phyloP scores from a whole-genome alignment of 1,139 yeast genomes.

The Kodamaea suecica region DNA sequence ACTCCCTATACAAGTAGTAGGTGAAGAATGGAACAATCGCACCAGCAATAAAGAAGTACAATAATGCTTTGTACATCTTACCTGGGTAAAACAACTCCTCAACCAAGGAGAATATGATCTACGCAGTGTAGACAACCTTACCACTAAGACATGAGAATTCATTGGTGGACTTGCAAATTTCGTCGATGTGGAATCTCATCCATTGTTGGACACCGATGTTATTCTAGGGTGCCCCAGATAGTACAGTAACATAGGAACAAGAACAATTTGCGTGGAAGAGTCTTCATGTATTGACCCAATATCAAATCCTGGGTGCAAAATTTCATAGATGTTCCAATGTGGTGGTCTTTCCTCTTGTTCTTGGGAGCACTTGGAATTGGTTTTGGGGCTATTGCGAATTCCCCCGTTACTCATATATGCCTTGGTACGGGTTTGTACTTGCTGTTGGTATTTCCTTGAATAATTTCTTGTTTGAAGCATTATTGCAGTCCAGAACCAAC shows the following conservation, averaged over 20 bases:
- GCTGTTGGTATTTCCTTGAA: conserved; percentile 30
- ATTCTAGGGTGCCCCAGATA: conserved; percentile 31
- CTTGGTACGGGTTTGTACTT: conserved; percentile 35
- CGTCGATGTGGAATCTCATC: conserved; percentile 18
- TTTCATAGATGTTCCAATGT: conserved; percentile 38
- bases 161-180: conserved; percentile 16
- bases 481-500: conserved; percentile 36
- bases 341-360: conserved; percentile 37
- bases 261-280: conserved; percentile 17
- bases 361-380: conserved; percentile 29
- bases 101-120: conserved; percentile 18
- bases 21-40: conserved; percentile 37
- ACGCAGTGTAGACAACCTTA: conserved; percentile 16
- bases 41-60: conserved; percentile 47
- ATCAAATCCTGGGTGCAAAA: conserved; percentile 15
- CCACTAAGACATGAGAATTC: conserved; percentile 20
- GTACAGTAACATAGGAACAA: conserved; percentile 19
- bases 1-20: conserved; percentile 22
- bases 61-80: conserved; percentile 35
- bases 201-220: conserved; percentile 30
- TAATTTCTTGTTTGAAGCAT: conserved; percentile 35
- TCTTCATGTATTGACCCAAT: conserved; percentile 19
- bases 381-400: conserved; percentile 26
- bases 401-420: conserved; percentile 26
- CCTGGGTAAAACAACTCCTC: conserved; percentile 37